Conservation (phyloP, 2,329 filamentous ascomycete species). For the Periglandula ipomoeae region DNA sequence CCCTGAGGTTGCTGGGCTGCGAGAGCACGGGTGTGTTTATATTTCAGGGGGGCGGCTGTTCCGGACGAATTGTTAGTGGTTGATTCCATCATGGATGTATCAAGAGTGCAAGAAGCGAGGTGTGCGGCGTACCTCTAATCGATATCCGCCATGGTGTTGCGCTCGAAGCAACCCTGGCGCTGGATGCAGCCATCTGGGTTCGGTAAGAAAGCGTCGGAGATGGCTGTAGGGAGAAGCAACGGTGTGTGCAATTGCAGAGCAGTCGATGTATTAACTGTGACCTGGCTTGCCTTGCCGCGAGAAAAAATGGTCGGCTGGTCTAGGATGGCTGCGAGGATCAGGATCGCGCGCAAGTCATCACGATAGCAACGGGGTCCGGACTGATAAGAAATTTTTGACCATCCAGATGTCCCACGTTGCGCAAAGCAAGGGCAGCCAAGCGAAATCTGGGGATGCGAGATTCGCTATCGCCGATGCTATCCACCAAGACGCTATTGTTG, state of each 20-base stretch:
- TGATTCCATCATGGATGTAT: neutral
- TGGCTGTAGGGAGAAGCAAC: no score
- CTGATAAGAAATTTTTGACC: neutral
- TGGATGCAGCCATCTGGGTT: slow-evolving; percentile 12
- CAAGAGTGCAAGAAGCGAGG: neutral
- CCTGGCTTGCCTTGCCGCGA: no score
- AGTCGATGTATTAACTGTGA: no score
- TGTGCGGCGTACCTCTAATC: slow-evolving; percentile 4
- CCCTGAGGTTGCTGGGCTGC: neutral
- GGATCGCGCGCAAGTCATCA: neutral
- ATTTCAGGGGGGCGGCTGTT: neutral
- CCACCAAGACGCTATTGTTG: neutral
- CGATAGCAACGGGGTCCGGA: neutral
- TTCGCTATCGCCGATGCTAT: neutral
- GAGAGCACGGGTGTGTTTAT: neutral
- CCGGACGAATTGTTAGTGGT: neutral
- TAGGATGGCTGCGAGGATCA: neutral
- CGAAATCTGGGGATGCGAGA: neutral
- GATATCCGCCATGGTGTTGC: slow-evolving; percentile 12
- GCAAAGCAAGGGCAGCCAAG: neutral
- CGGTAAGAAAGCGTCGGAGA: neutral
- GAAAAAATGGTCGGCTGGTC: neutral
- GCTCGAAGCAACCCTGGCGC: slow-evolving; percentile 12
- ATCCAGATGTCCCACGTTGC: neutral
- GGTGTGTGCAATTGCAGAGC: neutral